phyloP scores from a whole-genome alignment of 2,329 filamentous ascomycete species.

The Cucurbitaria berberidis region DNA sequence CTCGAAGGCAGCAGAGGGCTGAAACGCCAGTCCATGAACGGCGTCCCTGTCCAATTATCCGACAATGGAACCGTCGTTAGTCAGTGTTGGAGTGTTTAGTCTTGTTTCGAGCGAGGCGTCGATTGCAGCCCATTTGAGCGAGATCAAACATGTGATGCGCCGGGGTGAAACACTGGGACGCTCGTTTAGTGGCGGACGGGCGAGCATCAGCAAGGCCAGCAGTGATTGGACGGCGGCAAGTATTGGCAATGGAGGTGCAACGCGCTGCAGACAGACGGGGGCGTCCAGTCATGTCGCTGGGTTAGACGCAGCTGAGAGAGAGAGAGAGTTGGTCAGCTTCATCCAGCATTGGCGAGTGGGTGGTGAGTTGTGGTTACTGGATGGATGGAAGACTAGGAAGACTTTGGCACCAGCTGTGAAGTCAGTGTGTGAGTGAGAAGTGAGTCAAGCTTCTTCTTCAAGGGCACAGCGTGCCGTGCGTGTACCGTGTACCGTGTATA shows the following conservation, averaged over 20 bases:
- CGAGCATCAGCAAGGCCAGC: conserved; percentile 18
- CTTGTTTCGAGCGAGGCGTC: conserved; percentile 14
- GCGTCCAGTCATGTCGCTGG: conserved; percentile 10
- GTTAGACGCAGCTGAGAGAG: conserved; percentile 18
- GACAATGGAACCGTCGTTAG: too few relatives aligned
- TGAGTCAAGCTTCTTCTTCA: too few relatives aligned
- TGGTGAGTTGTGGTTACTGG: conserved; percentile 8
- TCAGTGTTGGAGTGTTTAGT: too few relatives aligned
- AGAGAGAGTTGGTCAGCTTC: conserved; percentile 5
- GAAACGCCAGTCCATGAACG: conserved; percentile 28
- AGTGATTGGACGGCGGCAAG: conserved; percentile 30
- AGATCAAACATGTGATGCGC: conserved; percentile 36
- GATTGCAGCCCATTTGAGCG: conserved; percentile 28
- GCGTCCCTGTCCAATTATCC: conserved; percentile 22
- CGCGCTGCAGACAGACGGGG: conserved; percentile 13
- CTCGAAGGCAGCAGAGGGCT: conserved; percentile 11
- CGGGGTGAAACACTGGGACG: conserved; percentile 38
- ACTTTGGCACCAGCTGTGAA: neutral
- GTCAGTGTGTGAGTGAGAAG: too few relatives aligned
- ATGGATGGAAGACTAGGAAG: neutral
- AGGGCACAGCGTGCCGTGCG: too few relatives aligned
- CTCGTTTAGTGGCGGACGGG: conserved; percentile 20
- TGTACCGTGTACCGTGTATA: too few relatives aligned
- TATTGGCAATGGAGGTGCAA: conserved; percentile 41
- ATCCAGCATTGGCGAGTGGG: neutral